These are phyloP conservation scores for Suillus placidus DNA, from an alignment of 768 basidiomycete species.

Conservation along the genomic window DNA sequence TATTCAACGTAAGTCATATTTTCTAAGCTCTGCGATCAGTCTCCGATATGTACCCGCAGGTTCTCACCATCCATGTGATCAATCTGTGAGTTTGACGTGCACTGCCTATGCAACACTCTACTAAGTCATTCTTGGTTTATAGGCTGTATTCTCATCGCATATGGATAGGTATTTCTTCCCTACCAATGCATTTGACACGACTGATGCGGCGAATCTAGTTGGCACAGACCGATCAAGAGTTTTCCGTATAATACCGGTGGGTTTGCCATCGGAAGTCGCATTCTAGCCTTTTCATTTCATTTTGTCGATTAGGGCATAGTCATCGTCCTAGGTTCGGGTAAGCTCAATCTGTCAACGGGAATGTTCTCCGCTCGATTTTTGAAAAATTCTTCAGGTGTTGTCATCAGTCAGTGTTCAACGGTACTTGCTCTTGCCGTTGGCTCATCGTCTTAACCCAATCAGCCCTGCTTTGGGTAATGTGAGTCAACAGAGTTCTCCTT, in stretches of 20 bases:
- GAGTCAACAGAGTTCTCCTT: background rate
- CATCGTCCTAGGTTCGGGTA: background rate
- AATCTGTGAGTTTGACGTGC: background rate
- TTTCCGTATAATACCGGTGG: constrained; percentile 2
- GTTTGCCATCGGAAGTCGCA: background rate
- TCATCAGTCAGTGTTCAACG: background rate
- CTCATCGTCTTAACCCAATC: background rate
- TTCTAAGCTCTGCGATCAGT: background rate
- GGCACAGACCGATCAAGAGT: background rate
- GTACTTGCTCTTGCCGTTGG: background rate
- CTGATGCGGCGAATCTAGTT: background rate
- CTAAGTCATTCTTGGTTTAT: background rate
- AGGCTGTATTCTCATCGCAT: constrained; percentile 6
- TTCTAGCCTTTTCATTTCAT: background rate
- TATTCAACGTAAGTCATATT: background rate
- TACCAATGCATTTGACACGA: background rate
- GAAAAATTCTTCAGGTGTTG: background rate
- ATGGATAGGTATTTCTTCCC: constrained; percentile 4
- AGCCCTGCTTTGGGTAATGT: constrained; percentile 1
- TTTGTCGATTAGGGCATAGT: background rate
- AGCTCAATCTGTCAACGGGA: background rate
- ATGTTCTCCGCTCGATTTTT: background rate
- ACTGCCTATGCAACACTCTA: background rate
- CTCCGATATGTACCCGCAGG: background rate
- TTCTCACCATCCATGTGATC: background rate